Percentiles rank a stretch among this genome's conserved stretches.
phyloP scores from a whole-genome alignment of 352 stramenopile species.

The Vaucheria bursata region DNA sequence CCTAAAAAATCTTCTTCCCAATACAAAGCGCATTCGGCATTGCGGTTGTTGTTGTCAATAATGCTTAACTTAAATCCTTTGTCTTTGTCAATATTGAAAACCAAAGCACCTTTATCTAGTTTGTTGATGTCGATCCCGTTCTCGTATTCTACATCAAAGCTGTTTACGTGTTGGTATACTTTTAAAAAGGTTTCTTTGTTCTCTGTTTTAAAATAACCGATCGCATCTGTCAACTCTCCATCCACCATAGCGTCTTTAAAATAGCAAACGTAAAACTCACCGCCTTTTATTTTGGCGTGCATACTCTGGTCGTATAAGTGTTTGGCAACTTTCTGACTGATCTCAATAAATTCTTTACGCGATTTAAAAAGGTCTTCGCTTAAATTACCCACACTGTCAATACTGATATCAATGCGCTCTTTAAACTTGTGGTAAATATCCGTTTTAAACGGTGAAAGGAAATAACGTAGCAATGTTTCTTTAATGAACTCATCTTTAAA shows the following conservation, averaged over 20 bases:
- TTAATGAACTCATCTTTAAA: slow-evolving; percentile 1
- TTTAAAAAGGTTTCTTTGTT: not conserved
- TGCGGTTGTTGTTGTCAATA: not conserved
- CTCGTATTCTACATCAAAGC: not conserved
- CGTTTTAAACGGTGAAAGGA: not conserved
- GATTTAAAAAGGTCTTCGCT: not conserved
- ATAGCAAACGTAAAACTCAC: not conserved
- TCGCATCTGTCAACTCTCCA: not conserved
- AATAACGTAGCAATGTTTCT: not conserved
- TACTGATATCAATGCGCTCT: not conserved
- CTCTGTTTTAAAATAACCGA: not conserved
- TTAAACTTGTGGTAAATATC: slow-evolving; percentile 2
- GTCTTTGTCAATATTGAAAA: not conserved
- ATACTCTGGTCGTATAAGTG: not conserved
- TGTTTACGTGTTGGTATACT: not conserved
- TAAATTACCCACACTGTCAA: not conserved
- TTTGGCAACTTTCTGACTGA: not conserved
- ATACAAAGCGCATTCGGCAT: slow-evolving; percentile 2
- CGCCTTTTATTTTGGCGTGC: slow-evolving; percentile 1
- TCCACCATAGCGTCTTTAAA: not conserved
- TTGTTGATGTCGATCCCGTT: not conserved
- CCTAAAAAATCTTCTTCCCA: slow-evolving; percentile 2
- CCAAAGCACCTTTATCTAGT: not conserved
- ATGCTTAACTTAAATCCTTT: not conserved
- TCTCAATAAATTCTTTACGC: not conserved